Evolutionary conservation across 2,329 filamentous ascomycete species (phyloP), one percentile per base, ranked within the genome.

Genomic region (Penicillium sp.): DNA sequence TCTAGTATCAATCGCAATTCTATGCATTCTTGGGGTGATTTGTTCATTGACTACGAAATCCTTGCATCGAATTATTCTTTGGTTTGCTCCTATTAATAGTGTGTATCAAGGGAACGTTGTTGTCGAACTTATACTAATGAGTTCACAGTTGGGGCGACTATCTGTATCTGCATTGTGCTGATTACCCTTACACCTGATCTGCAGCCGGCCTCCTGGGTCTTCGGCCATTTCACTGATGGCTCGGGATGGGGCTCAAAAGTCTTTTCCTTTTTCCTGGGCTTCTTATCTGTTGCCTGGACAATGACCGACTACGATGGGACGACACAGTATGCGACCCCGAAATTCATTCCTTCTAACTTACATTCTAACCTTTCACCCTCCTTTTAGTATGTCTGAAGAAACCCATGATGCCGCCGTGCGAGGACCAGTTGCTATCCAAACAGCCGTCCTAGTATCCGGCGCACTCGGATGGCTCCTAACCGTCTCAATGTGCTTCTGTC

Each of bases 231-330:
- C 49, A 83, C 79, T 13, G 82, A 87, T 66, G 83, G 83, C 49
- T 87, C 85, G 10, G 85, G 85, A 27, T 88, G 85, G 84, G 81
- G 81, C 12, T 84, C 80, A 23, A 83, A 80, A 62, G 76, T 78
- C 3, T 87, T 87, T 62, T 87, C 85, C 0, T 88, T 87, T 63
- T 76, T 88, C 10, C 75, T 88, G 7, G 84, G 83, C 56, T 83
- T 76, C 50, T 75, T 78, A 43, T 69, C 67, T 12, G 73, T 78
- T 9, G 73, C 74, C 42, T 77, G 73, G 72, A 86, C 84, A n/a
- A 87, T 88, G 85, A 88, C 85, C 6, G 85, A 87, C 67, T 88
- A 87, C 68, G 85, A 88, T 64, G 85, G 82, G 46, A 88, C 86
- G 12, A 87, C 85, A 6, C 86, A 88, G 81, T 83, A 73, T 69